Evolutionary conservation across 164 flowering plant species (phyloP), one percentile per base, ranked within the genome.

Genomic region (Paratinospora sagittata): DNA sequence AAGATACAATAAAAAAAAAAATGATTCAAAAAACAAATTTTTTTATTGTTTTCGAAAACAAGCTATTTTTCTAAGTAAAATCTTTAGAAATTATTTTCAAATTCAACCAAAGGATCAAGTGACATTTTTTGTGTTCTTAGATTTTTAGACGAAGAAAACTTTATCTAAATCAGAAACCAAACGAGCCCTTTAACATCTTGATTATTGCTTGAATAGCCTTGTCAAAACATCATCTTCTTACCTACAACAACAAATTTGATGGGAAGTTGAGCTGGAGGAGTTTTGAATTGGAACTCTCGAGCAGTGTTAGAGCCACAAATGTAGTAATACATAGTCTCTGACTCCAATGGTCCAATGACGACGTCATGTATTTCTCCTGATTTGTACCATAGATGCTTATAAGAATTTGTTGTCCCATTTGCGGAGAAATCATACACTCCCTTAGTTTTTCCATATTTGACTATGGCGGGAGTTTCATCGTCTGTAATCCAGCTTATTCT

Each of bases 401-500:
- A 92, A 0, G 83, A 67, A 33, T 73, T 10, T 0, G 90, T 73
- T 23, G 26, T 78, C 2, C 96, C 94, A 0, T 65, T 81, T 4
- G 86, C 85, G 0, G 85, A 81, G 12, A 10, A 26, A 14, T 8
- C 19, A 52, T 81, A 69, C 0, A 11, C 55, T 19, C 86, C 87
- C 0, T 83, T 73, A 21, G 87, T 80, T 3, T 83, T 82, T 3
- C 93, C 91, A 27, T 90, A 90, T 0, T 78, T 41, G 2, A 92
- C 90, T 0, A 30, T 74, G 0, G 95, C 65, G 0, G 86, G 76
- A 34, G 85, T 69, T 0, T 27, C 27, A 16, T 70, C 78, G 0
- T 78, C 75, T 0, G 96, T 87, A 2, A 93, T 82, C 97, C 96
- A 93, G 23, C 90, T 69, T 70, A 93, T 81, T 76, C 93, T 84